Evolutionary conservation across 2,329 filamentous ascomycete species (phyloP).

Genomic region (Teratosphaeriaceae sp.): DNA sequence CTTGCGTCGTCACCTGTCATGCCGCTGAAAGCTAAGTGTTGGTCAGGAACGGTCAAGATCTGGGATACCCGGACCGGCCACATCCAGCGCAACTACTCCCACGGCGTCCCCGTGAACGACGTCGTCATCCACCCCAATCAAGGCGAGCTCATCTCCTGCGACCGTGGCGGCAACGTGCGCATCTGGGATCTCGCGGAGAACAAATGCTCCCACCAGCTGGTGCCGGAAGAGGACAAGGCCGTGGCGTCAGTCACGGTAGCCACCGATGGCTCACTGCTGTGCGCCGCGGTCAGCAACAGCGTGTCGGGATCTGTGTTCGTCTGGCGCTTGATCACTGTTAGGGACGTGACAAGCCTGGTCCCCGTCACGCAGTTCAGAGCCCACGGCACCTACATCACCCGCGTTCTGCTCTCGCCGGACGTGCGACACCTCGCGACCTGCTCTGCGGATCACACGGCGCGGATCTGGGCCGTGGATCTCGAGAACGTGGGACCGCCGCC

Average conservation of each 20-base stretch:
- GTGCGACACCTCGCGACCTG: slow-evolving; percentile 92
- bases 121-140: slow-evolving; percentile 99
- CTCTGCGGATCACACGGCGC: slow-evolving; percentile 87
- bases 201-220: slow-evolving; percentile 91
- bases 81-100: slow-evolving; percentile 88
- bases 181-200: slow-evolving; percentile 98
- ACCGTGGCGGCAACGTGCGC: slow-evolving; percentile 83
- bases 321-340: slow-evolving; percentile 83
- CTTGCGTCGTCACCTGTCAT: too few relatives aligned
- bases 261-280: slow-evolving; percentile 85
- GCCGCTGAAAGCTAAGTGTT: too few relatives aligned
- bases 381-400: slow-evolving; percentile 88
- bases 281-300: slow-evolving; percentile 74
- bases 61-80: slow-evolving; percentile 86
- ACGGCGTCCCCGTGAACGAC: slow-evolving; percentile 86
- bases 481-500: slow-evolving; percentile 17
- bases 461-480: slow-evolving; percentile 93
- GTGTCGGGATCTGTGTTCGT: slow-evolving; percentile 89
- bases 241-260: slow-evolving; percentile 94
- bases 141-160: slow-evolving; percentile 94
- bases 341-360: slow-evolving; percentile 74
- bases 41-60: slow-evolving; percentile 70
- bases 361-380: slow-evolving; percentile 85
- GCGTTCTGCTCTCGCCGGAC: slow-evolving; percentile 84
- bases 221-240: slow-evolving; percentile 90